Percentiles rank a stretch among this genome's conserved stretches.
Evolutionary conservation across 2,329 filamentous ascomycete species (phyloP).

Genomic region (Phyllosticta paracitricarpa): DNA sequence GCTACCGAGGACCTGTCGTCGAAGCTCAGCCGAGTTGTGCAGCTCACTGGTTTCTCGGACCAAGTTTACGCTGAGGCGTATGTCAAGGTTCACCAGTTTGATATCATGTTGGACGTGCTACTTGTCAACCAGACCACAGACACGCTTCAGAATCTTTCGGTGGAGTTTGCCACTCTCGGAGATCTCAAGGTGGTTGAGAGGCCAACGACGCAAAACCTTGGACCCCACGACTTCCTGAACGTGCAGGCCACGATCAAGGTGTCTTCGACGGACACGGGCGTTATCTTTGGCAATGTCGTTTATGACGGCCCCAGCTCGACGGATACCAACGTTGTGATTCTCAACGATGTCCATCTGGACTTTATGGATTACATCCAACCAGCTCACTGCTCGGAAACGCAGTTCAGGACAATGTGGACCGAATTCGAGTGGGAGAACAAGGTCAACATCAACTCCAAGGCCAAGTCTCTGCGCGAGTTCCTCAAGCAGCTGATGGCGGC

Average conservation of each 20-base stretch:
- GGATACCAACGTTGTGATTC: constrained; percentile 91
- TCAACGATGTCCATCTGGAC: constrained; percentile 96
- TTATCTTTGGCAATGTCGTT: constrained; percentile 97
- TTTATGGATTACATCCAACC: constrained; percentile 99
- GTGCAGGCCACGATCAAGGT: constrained; percentile 99
- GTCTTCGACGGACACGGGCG: constrained; percentile 89
- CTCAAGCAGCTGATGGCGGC: constrained; percentile 89
- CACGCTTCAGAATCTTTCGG: constrained; percentile 90
- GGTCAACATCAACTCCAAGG: constrained; percentile 99
- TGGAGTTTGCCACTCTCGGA: constrained; percentile 96
- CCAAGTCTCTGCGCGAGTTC: constrained; percentile 84
- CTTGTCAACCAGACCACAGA: constrained; percentile 96
- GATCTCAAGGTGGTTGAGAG: constrained; percentile 97
- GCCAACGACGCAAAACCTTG: constrained; percentile 91
- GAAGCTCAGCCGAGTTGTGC: constrained; percentile 91
- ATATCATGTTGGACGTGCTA: constrained; percentile 92
- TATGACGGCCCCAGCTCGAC: constrained; percentile 90
- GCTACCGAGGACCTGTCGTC: constrained; percentile 78
- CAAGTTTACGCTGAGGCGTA: constrained; percentile 98
- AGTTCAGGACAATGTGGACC: constrained; percentile 99
- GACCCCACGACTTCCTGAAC: constrained; percentile 93
- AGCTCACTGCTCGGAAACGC: constrained; percentile 89
- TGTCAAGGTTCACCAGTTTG: constrained; percentile 97
- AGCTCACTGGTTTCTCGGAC: constrained; percentile 96
- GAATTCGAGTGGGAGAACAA: constrained; percentile 99